Evolutionary conservation across 73 alveolate species (phyloP).

Genomic region (Paramecium bursaria): DNA sequence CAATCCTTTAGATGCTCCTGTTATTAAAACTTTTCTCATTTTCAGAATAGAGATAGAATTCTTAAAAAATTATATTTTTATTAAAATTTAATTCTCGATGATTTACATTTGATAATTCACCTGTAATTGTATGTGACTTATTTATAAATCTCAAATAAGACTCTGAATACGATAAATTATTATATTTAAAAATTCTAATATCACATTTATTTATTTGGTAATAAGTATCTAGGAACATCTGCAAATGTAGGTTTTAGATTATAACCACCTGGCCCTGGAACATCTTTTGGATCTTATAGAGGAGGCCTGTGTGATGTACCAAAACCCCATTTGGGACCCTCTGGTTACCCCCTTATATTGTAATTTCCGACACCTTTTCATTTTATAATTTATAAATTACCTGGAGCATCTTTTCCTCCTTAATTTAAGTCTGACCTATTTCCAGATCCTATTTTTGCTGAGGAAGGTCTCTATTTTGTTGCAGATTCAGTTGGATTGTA

Average conservation of each 20-base stretch:
- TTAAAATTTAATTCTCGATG: too few species aligned
- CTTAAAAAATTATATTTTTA: too few species aligned
- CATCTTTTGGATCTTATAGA: constrained; percentile 35
- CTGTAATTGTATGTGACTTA: too few species aligned
- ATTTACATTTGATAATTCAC: too few species aligned
- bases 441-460: constrained; percentile 58
- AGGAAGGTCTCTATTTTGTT: constrained; percentile 36
- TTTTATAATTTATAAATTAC: background rate
- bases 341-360: constrained; percentile 47
- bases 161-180: too few species aligned
- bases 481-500: constrained; percentile 42
- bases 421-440: constrained; percentile 15
- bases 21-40: constrained; percentile 69
- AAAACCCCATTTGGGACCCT: constrained; percentile 73
- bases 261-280: constrained; percentile 69
- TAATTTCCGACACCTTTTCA: constrained; percentile 67
- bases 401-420: constrained; percentile 52
- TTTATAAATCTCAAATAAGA: too few species aligned
- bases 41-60: too few species aligned
- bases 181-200: too few species aligned
- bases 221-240: constrained; percentile 39
- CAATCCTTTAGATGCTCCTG: constrained; percentile 76
- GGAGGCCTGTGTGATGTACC: constrained; percentile 65
- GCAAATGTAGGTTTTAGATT: constrained; percentile 53
- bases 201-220: background rate